Conservation (phyloP, 495 filamentous ascomycete species). For the Saxispiralis lemnorum region DNA sequence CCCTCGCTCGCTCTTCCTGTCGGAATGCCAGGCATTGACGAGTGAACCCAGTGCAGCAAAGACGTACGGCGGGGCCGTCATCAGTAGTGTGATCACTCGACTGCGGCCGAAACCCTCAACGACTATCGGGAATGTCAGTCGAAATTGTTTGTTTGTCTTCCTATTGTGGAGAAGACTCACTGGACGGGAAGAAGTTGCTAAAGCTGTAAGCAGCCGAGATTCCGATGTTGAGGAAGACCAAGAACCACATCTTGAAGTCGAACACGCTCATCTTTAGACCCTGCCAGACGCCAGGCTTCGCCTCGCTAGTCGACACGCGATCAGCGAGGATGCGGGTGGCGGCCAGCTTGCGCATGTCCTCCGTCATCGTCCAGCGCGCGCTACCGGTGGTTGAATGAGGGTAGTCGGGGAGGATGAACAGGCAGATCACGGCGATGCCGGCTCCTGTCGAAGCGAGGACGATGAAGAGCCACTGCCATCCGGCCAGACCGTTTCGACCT, state of each 20-base stretch:
- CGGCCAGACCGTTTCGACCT: conserved; percentile 26
- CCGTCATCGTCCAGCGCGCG: conserved; percentile 22
- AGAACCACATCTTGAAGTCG: conserved; percentile 30
- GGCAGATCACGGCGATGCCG: conserved; percentile 22
- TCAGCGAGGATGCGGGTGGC: neutral
- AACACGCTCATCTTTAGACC: conserved; percentile 25
- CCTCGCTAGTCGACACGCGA: conserved; percentile 18
- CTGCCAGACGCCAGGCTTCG: conserved; percentile 21
- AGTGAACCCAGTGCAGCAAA: neutral
- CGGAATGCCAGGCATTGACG: neutral
- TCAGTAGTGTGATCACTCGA: neutral
- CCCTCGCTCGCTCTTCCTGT: neutral
- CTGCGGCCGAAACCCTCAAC: neutral
- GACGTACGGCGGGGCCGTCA: conserved; percentile 5
- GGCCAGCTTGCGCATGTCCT: conserved; percentile 23
- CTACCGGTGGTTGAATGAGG: conserved; percentile 30
- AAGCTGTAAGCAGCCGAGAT: conserved; percentile 28
- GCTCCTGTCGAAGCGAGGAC: conserved; percentile 29
- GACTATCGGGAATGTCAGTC: neutral
- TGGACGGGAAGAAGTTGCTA: conserved; percentile 29
- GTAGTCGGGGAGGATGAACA: conserved; percentile 29
- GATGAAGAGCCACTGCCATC: conserved; percentile 31
- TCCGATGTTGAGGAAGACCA: conserved; percentile 30
- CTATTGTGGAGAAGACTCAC: neutral
- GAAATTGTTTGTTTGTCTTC: neutral